Percentiles rank a stretch among this genome's conserved stretches.
phyloP scores from a whole-genome alignment of 2,329 filamentous ascomycete species.

The Pseudopithomyces maydicus region DNA sequence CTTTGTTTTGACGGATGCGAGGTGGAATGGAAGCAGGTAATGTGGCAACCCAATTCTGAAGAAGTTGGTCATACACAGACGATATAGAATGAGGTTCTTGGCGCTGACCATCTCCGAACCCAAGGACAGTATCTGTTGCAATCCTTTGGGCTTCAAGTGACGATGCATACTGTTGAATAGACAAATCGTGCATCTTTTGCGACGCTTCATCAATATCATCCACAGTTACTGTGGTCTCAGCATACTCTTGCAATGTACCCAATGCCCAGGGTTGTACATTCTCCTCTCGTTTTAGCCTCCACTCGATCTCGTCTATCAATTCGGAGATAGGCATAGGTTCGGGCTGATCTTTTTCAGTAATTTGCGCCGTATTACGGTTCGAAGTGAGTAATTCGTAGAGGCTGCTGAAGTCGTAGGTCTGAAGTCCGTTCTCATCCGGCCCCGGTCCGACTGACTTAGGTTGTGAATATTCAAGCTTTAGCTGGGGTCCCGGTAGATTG shows the following conservation, averaged over 20 bases:
- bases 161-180: conserved; percentile 6
- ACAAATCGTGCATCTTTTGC: conserved; percentile 23
- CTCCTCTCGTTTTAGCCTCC: conserved; percentile 14
- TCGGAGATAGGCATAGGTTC: conserved; percentile 16
- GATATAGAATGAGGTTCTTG: conserved; percentile 20
- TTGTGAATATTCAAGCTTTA: conserved; percentile 13
- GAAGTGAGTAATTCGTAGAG: conserved; percentile 21
- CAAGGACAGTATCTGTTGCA: conserved; percentile 20
- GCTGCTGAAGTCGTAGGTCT: conserved; percentile 12
- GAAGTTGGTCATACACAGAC: conserved; percentile 36
- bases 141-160: conserved; percentile 20
- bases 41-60: conserved; percentile 38
- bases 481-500: conserved; percentile 10
- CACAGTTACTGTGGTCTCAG: conserved; percentile 20
- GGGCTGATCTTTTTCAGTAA: neutral
- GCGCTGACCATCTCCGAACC: conserved; percentile 11
- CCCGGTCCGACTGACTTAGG: conserved; percentile 3
- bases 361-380: neutral
- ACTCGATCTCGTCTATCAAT: conserved; percentile 19
- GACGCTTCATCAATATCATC: conserved; percentile 39
- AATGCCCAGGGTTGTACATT: conserved; percentile 10
- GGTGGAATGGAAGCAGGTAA: conserved; percentile 30
- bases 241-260: conserved; percentile 34
- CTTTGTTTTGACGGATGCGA: conserved; percentile 33
- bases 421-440: neutral